Evolutionary conservation across 352 stramenopile genomes (phyloP).

Genomic region (Globisporangium cylindrosporum): DNA sequence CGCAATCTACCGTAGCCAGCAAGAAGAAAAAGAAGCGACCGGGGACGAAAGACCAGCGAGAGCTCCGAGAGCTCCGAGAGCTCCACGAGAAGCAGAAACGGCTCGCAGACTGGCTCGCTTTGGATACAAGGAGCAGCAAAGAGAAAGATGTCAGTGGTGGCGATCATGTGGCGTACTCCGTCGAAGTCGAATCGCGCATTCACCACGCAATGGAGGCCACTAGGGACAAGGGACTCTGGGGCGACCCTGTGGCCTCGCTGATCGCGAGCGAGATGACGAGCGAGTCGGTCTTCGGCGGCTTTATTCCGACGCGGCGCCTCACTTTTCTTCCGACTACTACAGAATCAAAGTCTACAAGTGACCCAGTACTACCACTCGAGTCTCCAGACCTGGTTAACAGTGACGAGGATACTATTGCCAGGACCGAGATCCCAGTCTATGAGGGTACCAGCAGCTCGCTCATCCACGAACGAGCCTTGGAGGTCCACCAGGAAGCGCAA

Average conservation of each 20-base stretch:
- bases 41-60: conserved; percentile 2
- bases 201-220: conserved; percentile 23
- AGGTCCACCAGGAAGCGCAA: conserved; percentile 21
- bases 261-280: conserved; percentile 56
- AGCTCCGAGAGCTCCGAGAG: conserved; percentile 13
- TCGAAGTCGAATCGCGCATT: conserved; percentile 38
- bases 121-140: neutral
- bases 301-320: conserved; percentile 31
- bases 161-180: conserved; percentile 22
- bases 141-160: conserved; percentile 3
- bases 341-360: neutral
- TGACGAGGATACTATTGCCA: neutral
- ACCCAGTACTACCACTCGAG: neutral
- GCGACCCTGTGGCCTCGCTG: conserved; percentile 43
- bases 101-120: conserved; percentile 14
- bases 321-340: conserved; percentile 18
- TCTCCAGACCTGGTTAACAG: neutral
- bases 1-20: neutral
- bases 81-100: conserved; percentile 13
- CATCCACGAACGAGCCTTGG: conserved; percentile 17
- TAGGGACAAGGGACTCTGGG: conserved; percentile 31
- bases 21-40: neutral
- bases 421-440: neutral
- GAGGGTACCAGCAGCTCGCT: neutral
- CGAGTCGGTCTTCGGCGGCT: conserved; percentile 48